Conservation (phyloP, 1,284 basidiomycete species). For the Malassezia pachydermatis region DNA sequence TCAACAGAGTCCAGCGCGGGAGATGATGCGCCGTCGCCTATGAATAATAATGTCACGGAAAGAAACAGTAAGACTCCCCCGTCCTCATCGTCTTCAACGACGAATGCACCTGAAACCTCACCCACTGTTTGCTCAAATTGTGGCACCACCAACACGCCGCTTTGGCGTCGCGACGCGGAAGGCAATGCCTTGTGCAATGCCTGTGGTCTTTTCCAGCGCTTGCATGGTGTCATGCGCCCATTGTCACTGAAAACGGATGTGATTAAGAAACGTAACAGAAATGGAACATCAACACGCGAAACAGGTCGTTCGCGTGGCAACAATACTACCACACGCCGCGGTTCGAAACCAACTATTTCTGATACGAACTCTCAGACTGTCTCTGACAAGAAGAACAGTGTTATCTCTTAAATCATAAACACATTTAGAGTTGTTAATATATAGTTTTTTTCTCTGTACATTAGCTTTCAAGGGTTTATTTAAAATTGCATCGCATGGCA, state of each 20-base stretch:
- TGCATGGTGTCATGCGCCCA: constrained; percentile 86
- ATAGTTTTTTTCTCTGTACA: too few relatives aligned
- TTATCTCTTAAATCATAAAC: neutral
- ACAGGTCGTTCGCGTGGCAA: neutral
- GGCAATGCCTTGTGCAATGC: constrained; percentile 70
- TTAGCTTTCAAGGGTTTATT: too few relatives aligned
- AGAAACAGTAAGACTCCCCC: neutral
- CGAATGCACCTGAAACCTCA: constrained; percentile 23
- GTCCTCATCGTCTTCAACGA: neutral
- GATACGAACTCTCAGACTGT: neutral
- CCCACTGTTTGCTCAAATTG: constrained; percentile 84
- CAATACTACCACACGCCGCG: neutral
- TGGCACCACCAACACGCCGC: constrained; percentile 84
- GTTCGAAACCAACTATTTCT: neutral
- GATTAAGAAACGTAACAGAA: constrained; percentile 72
- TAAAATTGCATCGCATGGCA: too few relatives aligned
- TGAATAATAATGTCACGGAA: too few relatives aligned
- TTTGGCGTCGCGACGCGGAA: constrained; percentile 89
- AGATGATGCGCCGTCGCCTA: neutral
- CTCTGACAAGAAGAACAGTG: neutral
- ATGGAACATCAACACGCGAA: constrained; percentile 1
- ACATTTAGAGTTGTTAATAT: too few relatives aligned
- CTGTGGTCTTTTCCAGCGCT: constrained; percentile 58
- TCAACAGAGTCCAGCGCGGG: neutral
- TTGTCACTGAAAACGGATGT: constrained; percentile 90